Evolutionary conservation across 768 basidiomycete species (phyloP), one percentile per base, ranked within the genome.

Genomic region (Panus rudis): DNA sequence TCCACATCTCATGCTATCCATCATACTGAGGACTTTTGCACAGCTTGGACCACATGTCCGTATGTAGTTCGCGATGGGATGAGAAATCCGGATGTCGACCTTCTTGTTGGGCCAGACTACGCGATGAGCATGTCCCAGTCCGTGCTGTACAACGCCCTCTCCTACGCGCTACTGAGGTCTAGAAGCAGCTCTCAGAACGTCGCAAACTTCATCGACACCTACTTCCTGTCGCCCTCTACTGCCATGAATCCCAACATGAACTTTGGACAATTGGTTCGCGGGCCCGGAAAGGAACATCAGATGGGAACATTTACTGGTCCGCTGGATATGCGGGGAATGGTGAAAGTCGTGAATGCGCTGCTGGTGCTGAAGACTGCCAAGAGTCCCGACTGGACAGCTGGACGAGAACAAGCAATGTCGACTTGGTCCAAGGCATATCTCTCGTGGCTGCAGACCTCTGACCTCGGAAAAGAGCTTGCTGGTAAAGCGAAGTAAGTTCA

Each of bases 191-290:
- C 69, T 12, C 56, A 62, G 41, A 65, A 62, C 26, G 68, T 64
- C 11, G 65, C 56, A 10, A 44, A 48, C n/a, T 59, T 62, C 45
- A 61, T 76, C 41, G 60, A 74, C 33, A 45, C 63, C 6, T 77
- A 72, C 59, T 79, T 79, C 62, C 51, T 77, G 27, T 42, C 63
- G 17, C 31, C 64, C 2, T 43, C 53, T 4, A 76, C 75, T 3
- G 60, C 52, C 11, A 73, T 78, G 70, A 68, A 71, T 50, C 76
- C 75, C 11, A 73, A 75, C 56, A 61, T 78, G 54, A 66, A 77
- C 45, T 79, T 63, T 49, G 75, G 74, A 0, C 78, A 79, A 55
- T 57, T 74, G 8, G 63, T 76, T 19, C 71, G 78, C 6, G 76
- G 78, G 1, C 71, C 72, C 16, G 74, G 73, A 1, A 52, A 59